These are phyloP conservation scores for Neoscytalidium dimidiatum DNA, from an alignment of 2,329 filamentous ascomycete species.

Conservation along the genomic window DNA sequence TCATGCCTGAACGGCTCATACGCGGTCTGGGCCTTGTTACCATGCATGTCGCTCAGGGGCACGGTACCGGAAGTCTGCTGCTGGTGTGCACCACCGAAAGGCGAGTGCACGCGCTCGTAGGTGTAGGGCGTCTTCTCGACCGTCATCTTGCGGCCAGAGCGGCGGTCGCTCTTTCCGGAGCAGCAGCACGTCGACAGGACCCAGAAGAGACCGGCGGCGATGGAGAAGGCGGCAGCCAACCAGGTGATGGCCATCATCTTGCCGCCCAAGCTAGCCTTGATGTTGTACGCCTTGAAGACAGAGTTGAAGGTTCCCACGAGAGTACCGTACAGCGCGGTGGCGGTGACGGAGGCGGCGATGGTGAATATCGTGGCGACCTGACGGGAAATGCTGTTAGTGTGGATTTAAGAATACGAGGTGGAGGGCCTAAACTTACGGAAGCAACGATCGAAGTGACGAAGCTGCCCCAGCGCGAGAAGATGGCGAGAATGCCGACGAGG, in stretches of 20 bases:
- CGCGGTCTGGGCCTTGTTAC: constrained; percentile 20
- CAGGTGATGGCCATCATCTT: constrained; percentile 73
- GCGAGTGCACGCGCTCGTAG: constrained; percentile 57
- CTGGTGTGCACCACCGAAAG: constrained; percentile 36
- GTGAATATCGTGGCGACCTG: constrained; percentile 58
- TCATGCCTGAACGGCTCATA: constrained; percentile 20
- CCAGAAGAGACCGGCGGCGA: constrained; percentile 85
- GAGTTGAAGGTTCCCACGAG: constrained; percentile 69
- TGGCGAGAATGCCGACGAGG: constrained; percentile 76
- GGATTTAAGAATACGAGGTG: constrained; percentile 12
- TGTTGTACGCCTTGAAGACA: constrained; percentile 70
- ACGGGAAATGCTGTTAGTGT: background rate
- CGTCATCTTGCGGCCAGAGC: constrained; percentile 36
- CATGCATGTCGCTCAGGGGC: constrained; percentile 11
- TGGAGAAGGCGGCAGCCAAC: constrained; percentile 76
- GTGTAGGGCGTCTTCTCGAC: constrained; percentile 64
- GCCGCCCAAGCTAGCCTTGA: constrained; percentile 66
- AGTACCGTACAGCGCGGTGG: constrained; percentile 72
- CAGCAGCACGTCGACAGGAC: constrained; percentile 90
- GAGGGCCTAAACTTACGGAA: constrained; percentile 55
- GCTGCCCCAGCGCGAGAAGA: constrained; percentile 79
- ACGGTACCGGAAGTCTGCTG: constrained; percentile 3
- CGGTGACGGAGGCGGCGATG: constrained; percentile 68
- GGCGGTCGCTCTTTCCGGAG: constrained; percentile 59
- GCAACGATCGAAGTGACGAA: constrained; percentile 80